Evolutionary conservation across 1,139 yeast genomes (phyloP), one percentile per base, ranked within the genome.

Genomic region (Yamadazyma taylorii): DNA sequence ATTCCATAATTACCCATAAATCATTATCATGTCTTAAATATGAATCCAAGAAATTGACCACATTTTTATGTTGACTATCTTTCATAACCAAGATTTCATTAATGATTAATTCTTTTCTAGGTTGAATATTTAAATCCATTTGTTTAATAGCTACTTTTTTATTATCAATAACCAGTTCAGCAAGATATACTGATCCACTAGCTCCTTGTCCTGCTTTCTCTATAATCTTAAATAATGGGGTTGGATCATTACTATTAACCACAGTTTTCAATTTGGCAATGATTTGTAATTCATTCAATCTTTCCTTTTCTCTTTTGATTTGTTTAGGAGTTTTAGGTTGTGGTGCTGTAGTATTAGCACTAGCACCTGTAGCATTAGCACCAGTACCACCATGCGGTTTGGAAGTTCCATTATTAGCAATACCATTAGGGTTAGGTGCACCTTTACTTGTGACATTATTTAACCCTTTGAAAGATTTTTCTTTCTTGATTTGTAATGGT

Each of bases 201-300:
- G 98, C 99, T 53, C 99, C 99, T 66, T 94, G 98, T n/a, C 99
- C 99, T 3, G 97, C 96, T 56, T 89, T 89, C 60, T 87, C 94
- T 51, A 92, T 75, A 64, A 88, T 86, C 55, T 84, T 85, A 65
- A 88, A 94, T 41, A 81, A 74, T 24, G 89, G 85, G 5, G 86
- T 73, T 12, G 99, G 98, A 61, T 92, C 96, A 33, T 79, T 75
- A 46, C 76, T 78, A 46, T 84, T 81, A 3, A 94, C 96, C 21
- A 90, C 96, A 3, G 88, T 79, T 47, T 85, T 79, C 51, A 94
- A 73, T 56, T 85, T 87, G 31, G 85, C 82, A 77, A 94, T 78
- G 29, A 89, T 77, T 63, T 92, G 97, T 39, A 84, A 79, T 48
- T 92, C 96, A 29, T 85, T 83, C 77, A 90, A 75, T 36, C 85